These are phyloP conservation scores for Camellia japonica DNA, from an alignment of 148 eudicot genomes.

Conservation along the genomic window DNA sequence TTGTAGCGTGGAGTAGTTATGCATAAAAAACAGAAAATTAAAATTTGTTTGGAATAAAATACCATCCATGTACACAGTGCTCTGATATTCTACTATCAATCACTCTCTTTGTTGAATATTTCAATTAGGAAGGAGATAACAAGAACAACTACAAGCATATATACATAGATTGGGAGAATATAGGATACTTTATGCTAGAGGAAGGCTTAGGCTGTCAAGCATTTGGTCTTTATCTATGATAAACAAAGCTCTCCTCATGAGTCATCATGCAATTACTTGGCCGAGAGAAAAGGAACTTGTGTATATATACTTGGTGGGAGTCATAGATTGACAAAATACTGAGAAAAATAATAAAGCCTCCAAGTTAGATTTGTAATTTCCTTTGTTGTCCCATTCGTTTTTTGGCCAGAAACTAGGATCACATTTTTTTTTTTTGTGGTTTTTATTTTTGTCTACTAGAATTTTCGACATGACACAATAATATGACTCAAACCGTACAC, in stretches of 20 bases:
- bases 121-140: background rate
- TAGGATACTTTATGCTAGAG: background rate
- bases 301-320: background rate
- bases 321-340: too few species aligned
- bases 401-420: background rate
- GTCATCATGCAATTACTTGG: background rate
- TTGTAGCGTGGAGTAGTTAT: too few species aligned
- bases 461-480: too few species aligned
- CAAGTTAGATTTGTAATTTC: background rate
- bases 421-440: background rate
- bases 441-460: too few species aligned
- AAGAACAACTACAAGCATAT: background rate
- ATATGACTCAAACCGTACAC: too few species aligned
- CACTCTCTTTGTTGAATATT: background rate
- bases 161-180: background rate
- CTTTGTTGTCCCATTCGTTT: background rate
- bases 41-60: too few species aligned
- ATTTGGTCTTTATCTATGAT: background rate
- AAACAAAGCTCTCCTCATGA: background rate
- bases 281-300: background rate
- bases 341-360: background rate
- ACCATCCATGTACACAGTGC: too few species aligned
- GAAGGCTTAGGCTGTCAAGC: background rate
- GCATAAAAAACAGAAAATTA: too few species aligned
- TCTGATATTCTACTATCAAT: background rate